Evolutionary conservation across 2,329 filamentous ascomycete genomes (phyloP).

Genomic region (Lachnellula willkommii): DNA sequence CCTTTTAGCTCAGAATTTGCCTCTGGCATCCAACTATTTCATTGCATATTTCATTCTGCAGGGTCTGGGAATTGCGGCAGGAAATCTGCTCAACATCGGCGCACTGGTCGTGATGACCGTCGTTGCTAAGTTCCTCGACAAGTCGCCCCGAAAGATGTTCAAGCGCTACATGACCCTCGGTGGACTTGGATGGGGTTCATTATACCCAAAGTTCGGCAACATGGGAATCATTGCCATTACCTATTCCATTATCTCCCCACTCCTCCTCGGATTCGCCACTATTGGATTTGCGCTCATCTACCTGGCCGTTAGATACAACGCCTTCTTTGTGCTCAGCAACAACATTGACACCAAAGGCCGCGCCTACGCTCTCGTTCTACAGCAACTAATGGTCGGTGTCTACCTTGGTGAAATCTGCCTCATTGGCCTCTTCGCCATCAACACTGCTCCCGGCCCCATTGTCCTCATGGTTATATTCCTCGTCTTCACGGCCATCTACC

Average conservation of each 20-base stretch:
- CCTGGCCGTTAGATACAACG: constrained; percentile 81
- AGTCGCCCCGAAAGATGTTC: constrained; percentile 75
- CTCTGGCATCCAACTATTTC: constrained; percentile 87
- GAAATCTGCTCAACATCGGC: constrained; percentile 64
- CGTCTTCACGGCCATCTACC: constrained; percentile 68
- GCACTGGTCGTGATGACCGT: constrained; percentile 70
- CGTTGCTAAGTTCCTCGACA: constrained; percentile 68
- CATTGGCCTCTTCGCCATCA: constrained; percentile 76
- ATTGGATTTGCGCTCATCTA: constrained; percentile 76
- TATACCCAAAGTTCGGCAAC: constrained; percentile 76
- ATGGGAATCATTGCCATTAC: constrained; percentile 76
- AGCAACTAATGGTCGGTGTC: constrained; percentile 77
- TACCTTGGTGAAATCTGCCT: constrained; percentile 80
- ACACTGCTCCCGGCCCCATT: constrained; percentile 60
- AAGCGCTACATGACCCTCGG: constrained; percentile 69
- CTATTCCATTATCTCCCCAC: constrained; percentile 79
- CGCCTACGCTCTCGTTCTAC: constrained; percentile 76
- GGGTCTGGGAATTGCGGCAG: constrained; percentile 72
- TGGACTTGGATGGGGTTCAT: constrained; percentile 74
- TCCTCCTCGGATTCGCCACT: constrained; percentile 77
- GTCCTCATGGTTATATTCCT: constrained; percentile 72
- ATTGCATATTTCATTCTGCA: constrained; percentile 92
- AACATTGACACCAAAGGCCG: constrained; percentile 80
- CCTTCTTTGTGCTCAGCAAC: constrained; percentile 78
- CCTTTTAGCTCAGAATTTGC: constrained; percentile 69